Evolutionary conservation across 257 asterid genomes (phyloP), one percentile per base, ranked within the genome.

Genomic region (Cruciata laevipes): DNA sequence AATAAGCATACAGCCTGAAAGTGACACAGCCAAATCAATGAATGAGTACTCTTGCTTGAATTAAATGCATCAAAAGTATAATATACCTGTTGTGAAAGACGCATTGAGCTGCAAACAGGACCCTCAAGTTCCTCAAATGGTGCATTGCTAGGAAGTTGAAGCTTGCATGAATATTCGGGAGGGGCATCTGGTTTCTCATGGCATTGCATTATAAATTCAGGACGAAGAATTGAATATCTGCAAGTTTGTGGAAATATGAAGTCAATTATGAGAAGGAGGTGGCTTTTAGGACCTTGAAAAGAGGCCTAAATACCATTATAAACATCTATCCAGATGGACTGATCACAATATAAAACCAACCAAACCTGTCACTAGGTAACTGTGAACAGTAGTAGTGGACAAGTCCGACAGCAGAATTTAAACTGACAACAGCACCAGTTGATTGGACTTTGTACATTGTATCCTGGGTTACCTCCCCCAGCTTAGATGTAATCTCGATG

Each of bases 351-450:
- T 14, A 64, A 75, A 40, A 71, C 75, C 69, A 73, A 65, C 61
- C 55, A 63, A 53, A 85, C 99, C 99, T 90, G 83, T 94, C 99
- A 81, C 97, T 90, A 49, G 99, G 99, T 59, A 94, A 81, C 74
- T 94, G 99, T 62, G 99, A 94, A 80, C 99, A 94, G 85, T 90
- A 94, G 72, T 90, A 90, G 85, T 94, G 99, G 79, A 94, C 76
- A 61, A 94, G 91, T 60, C 99, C 99, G 73, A 94, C 99, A 35
- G 99, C 96, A 71, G 99, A 94, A 82, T 94, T 94, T 81, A 90
- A 86, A 88, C 99, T 90, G 85, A 94, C 99, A 56, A 94, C 95
- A 72, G 99, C 99, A 66, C 99, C 99, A 64, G 99, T 94, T 66
- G 99, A 94, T 79, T 86, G 89, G 69, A 94, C 99, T 88, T 84